These are phyloP conservation scores for Manihot esculenta DNA, from an alignment of 441 rosid species.

Conservation along the genomic window DNA sequence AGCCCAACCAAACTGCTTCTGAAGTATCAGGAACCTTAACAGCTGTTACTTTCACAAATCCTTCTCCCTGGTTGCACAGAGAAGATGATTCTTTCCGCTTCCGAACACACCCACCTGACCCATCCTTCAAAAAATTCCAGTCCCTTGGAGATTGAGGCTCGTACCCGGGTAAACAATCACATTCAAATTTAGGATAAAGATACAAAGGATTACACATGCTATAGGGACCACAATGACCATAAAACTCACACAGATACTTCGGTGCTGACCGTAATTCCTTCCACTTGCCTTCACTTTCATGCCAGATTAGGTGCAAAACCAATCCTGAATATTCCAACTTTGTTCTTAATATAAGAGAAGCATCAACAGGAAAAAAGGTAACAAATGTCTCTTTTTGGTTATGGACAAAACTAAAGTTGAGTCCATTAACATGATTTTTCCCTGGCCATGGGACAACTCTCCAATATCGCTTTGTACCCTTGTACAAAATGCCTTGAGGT, in stretches of 20 bases:
- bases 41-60: conserved; percentile 22
- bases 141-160: conserved; percentile 6
- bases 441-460: conserved; percentile 11
- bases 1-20: conserved; percentile 6
- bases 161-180: conserved; percentile 32
- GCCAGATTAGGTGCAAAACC: conserved; percentile 17
- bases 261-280: conserved; percentile 2
- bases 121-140: conserved; percentile 11
- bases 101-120: conserved; percentile 27
- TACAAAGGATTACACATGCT: conserved; percentile 10
- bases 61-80: conserved; percentile 16
- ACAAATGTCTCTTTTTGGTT: conserved; percentile 22
- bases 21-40: conserved; percentile 29
- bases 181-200: neutral
- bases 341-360: conserved; percentile 15
- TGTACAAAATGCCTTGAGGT: conserved; percentile 28
- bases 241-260: conserved; percentile 23
- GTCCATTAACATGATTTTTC: neutral
- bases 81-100: conserved; percentile 9
- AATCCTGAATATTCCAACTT: conserved; percentile 13
- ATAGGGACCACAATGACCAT: conserved; percentile 32
- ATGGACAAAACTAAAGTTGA: conserved; percentile 7
- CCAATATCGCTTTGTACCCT: conserved; percentile 14
- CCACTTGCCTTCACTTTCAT: conserved; percentile 23
- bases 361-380: neutral